These are phyloP conservation scores for Cercospora beticola DNA, from an alignment of 2,329 filamentous ascomycete genomes.

Conservation along the genomic window DNA sequence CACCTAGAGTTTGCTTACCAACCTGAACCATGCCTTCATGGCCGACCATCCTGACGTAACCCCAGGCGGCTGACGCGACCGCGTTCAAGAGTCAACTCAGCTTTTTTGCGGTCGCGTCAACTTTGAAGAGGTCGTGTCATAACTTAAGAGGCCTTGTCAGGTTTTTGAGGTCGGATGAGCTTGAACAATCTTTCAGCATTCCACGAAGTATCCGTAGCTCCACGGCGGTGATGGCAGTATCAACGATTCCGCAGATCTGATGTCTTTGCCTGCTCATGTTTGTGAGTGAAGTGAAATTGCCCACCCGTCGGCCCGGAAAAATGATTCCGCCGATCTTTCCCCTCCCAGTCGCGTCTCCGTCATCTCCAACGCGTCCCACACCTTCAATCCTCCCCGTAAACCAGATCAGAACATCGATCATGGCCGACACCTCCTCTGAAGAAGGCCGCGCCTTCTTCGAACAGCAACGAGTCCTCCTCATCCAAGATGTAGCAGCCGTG, in stretches of 20 bases:
- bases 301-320: not conserved
- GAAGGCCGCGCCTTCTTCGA: constrained; percentile 65
- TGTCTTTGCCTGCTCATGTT: not conserved
- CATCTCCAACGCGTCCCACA: constrained; percentile 1
- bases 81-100: no score
- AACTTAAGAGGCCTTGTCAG: no score
- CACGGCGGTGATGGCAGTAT: not conserved
- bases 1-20: not conserved
- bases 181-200: not conserved
- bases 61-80: no score
- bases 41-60: not conserved
- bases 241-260: not conserved
- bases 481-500: constrained; percentile 72
- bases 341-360: not conserved
- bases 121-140: not conserved
- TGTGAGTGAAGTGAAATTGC: not conserved
- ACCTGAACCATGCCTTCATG: not conserved
- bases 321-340: not conserved
- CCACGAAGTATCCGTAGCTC: not conserved
- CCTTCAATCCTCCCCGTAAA: not conserved
- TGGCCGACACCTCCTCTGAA: constrained; percentile 1
- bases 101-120: not conserved
- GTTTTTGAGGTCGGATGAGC: not conserved
- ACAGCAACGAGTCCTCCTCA: constrained; percentile 68
- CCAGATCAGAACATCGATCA: not conserved